Base-by-base conservation (phyloP, 768 basidiomycete species). In the Lactarius trivialis region DNA sequence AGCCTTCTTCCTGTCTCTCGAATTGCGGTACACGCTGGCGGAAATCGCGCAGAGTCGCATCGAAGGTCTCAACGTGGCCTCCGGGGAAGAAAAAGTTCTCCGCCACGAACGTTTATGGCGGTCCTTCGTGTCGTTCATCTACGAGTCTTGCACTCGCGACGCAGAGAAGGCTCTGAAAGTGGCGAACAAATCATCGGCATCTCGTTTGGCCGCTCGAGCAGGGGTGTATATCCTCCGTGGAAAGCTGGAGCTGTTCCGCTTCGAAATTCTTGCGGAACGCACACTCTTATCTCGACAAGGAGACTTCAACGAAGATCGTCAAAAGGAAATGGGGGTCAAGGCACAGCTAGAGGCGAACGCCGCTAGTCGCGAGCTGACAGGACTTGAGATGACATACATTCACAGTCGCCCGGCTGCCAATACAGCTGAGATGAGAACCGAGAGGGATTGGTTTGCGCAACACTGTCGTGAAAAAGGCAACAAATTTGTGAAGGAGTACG, bases 1-100 rank as follows among this genome's bases (percentile, higher is more conserved):
- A 45, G 77, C 72, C 0, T 70, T 73, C 60, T 68, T 73, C 63
- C 61, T 72, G 14, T 71, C 72, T 11, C 70, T 78, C 48, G 71
- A 75, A 21, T 59, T 76, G 7, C 75, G 77, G 7, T 70, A 72
- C 30, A 58, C 68, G 14, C 61, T 78, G 24, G 74, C 70, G 0
- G 61, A 72, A 21, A 54, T 76, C 17, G 77, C 75, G 6, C 56
- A 64, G 51, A 63, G 65, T 11, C 70, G 71, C 15, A 55, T 70
- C 36, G 63, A 65, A 14, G 66, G 60, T 7, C 57, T 72, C 2
- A 21, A 58, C 1, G 41, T 32, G 0, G 41, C 58, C 8, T 56
- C 63, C 0, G 43, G 45, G 24, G 66, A 70, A 0, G 36, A 58
- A 30, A 43, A 21, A 15, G 50, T 41, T 15, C 9, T 39, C 4